Percentiles rank a stretch among this genome's conserved stretches.
Conservation (phyloP, 163 green algal species). For the Scenedesmus sp. region DNA sequence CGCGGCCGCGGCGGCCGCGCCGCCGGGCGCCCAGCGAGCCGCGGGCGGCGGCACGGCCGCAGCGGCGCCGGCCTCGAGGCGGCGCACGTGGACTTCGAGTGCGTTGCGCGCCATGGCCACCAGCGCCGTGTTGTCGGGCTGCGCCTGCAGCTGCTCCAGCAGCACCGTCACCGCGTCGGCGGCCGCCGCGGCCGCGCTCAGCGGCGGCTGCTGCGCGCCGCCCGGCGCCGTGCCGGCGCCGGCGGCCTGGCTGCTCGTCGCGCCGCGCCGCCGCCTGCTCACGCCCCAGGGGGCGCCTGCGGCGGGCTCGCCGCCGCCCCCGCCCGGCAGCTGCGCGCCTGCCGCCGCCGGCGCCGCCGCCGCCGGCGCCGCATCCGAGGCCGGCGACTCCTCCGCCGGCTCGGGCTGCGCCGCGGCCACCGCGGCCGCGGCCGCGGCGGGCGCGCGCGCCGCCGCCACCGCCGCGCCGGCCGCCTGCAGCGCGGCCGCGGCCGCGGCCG, state of each 20-base stretch:
- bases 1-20: background rate
- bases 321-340: background rate
- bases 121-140: constrained; percentile 3
- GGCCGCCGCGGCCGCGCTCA: constrained; percentile 9
- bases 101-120: constrained; percentile 6
- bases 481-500: background rate
- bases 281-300: too few species aligned
- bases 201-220: constrained; percentile 11
- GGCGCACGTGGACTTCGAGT: background rate
- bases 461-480: background rate
- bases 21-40: too few species aligned
- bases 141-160: constrained; percentile 22
- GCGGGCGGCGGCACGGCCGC: background rate
- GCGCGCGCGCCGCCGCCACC: background rate
- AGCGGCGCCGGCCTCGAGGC: background rate
- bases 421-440: too few species aligned
- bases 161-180: background rate
- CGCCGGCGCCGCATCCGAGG: background rate
- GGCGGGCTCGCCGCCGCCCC: too few species aligned
- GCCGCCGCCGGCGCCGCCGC: background rate
- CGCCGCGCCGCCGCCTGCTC: background rate
- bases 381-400: too few species aligned
- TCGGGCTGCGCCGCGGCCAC: too few species aligned
- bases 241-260: background rate
- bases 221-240: background rate